A percentile compares a stretch with the other conserved stretches of the same genome.
phyloP scores from a whole-genome alignment of 768 basidiomycete genomes.

The Baorangia bicolor region DNA sequence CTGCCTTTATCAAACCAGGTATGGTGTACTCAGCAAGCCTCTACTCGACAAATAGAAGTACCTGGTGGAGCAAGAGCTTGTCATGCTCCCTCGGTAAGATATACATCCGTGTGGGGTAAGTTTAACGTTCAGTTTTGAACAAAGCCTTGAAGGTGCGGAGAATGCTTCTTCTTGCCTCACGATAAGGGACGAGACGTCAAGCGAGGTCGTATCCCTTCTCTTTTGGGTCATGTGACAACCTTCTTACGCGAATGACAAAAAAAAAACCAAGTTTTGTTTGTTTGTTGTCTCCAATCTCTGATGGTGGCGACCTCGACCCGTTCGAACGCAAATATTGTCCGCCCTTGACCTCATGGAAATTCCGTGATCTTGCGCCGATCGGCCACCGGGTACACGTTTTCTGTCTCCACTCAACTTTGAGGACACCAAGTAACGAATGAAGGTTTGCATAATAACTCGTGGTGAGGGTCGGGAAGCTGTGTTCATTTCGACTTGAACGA shows the following conservation, averaged over 20 bases:
- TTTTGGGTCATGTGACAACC: conserved; percentile 10
- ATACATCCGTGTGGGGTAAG: conserved; percentile 47
- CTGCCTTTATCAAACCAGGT: conserved; percentile 50
- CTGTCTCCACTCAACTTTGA: conserved; percentile 11
- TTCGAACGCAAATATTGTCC: background rate
- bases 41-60: conserved; percentile 16
- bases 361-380: background rate
- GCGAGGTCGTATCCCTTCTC: background rate
- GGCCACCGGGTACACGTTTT: background rate
- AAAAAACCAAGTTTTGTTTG: background rate
- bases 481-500: conserved; percentile 3
- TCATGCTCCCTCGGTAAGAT: conserved; percentile 73
- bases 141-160: background rate
- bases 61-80: conserved; percentile 74
- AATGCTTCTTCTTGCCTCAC: background rate
- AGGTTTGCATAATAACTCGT: background rate
- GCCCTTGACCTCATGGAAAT: background rate
- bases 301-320: conserved; percentile 2
- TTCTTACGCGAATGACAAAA: conserved; percentile 2
- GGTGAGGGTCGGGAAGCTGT: background rate
- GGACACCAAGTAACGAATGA: conserved; percentile 2
- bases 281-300: background rate
- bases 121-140: background rate
- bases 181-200: conserved; percentile 8
- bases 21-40: background rate